phyloP scores from a whole-genome alignment of 2,329 filamentous ascomycete genomes.

The Colletotrichum scovillei region DNA sequence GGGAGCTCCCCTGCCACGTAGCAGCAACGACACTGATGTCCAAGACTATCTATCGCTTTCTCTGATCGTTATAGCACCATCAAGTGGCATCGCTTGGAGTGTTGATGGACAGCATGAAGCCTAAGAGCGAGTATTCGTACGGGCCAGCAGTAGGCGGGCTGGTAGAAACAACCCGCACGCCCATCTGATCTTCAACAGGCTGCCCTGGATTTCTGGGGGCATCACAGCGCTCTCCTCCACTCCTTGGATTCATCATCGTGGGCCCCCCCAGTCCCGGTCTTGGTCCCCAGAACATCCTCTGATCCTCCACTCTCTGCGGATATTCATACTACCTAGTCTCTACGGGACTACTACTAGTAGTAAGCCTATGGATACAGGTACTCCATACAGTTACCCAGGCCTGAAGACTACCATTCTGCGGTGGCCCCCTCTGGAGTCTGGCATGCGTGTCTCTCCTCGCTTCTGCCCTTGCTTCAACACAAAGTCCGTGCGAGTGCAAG shows the following conservation, averaged over 20 bases:
- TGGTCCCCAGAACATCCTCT: neutral
- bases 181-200: slow-evolving; percentile 18
- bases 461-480: slow-evolving; percentile 1
- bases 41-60: no score
- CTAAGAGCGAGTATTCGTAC: neutral
- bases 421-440: neutral
- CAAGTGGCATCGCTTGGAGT: neutral
- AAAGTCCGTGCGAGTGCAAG: slow-evolving; percentile 14
- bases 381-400: no score
- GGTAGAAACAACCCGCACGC: neutral
- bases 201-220: slow-evolving; percentile 1
- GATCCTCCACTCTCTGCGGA: neutral
- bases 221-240: slow-evolving; percentile 2
- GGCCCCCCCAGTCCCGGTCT: neutral
- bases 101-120: neutral
- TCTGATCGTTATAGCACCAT: neutral
- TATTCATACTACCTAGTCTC: neutral
- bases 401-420: neutral
- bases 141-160: neutral
- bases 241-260: neutral
- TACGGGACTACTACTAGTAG: no score
- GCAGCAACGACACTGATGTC: no score
- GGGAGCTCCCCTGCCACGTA: neutral
- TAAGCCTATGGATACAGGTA: no score
- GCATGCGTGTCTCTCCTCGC: neutral